phyloP scores from a whole-genome alignment of 176 grass and related monocot species.

The Stipa capillata region DNA sequence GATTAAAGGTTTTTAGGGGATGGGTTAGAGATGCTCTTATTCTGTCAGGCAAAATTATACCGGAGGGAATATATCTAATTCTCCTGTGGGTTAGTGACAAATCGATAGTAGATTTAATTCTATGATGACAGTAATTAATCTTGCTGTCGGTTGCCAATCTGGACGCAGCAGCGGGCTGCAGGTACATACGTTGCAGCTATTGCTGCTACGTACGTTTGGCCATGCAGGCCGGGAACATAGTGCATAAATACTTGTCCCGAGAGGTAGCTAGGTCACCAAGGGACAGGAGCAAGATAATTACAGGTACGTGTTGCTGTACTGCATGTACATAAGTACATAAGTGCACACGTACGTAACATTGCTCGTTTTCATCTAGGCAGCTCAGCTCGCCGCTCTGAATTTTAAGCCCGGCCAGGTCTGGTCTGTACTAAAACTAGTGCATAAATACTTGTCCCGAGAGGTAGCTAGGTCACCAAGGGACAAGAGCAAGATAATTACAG shows the following conservation, averaged over 20 bases:
- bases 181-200: not conserved
- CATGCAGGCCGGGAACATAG: not conserved
- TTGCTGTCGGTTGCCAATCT: too few species aligned
- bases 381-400: not conserved
- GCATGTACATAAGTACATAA: too few species aligned
- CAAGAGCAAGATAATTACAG: not conserved
- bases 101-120: too few species aligned
- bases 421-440: not conserved
- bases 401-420: not conserved
- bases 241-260: not conserved
- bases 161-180: too few species aligned
- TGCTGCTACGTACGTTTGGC: not conserved
- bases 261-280: not conserved
- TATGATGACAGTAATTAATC: too few species aligned
- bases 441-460: not conserved
- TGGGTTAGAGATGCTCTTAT: too few species aligned
- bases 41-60: too few species aligned
- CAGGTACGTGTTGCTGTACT: too few species aligned
- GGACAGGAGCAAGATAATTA: not conserved
- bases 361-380: not conserved
- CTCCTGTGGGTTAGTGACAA: too few species aligned
- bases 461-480: not conserved
- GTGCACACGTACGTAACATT: not conserved
- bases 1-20: too few species aligned
- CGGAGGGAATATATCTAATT: too few species aligned